Conservation (phyloP, 768 basidiomycete genomes). For the Tylopilus balloui region DNA sequence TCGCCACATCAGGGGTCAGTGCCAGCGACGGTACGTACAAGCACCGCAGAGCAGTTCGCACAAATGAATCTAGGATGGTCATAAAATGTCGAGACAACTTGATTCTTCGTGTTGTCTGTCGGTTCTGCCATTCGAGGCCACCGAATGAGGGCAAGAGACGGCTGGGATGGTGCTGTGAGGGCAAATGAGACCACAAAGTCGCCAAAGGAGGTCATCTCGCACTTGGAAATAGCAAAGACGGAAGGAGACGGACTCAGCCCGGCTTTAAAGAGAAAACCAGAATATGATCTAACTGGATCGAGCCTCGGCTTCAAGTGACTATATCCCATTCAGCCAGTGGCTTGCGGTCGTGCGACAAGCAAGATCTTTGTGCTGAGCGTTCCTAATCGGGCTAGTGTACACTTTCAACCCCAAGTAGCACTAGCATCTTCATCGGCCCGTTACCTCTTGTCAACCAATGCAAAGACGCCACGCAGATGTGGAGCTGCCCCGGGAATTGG, state of each 20-base stretch:
- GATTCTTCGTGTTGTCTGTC: slow-evolving; percentile 45
- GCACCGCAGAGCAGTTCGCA: slow-evolving; percentile 61
- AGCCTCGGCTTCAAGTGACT: not conserved
- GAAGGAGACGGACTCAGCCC: slow-evolving; percentile 8
- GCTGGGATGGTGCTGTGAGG: slow-evolving; percentile 1
- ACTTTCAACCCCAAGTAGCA: not conserved
- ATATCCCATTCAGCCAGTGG: not conserved
- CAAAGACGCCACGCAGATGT: slow-evolving; percentile 29
- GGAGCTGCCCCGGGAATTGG: slow-evolving; percentile 61
- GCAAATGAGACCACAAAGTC: slow-evolving; percentile 20
- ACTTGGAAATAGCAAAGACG: not conserved
- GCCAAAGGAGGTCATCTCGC: slow-evolving; percentile 19
- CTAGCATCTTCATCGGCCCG: not conserved
- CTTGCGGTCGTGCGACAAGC: not conserved
- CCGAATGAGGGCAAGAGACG: not conserved
- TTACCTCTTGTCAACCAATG: slow-evolving; percentile 11
- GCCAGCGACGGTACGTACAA: slow-evolving; percentile 44
- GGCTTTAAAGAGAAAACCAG: not conserved
- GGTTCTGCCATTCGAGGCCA: slow-evolving; percentile 19
- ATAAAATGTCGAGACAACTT: slow-evolving; percentile 57
- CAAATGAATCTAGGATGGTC: slow-evolving; percentile 70
- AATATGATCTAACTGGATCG: not conserved
- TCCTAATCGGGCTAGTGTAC: slow-evolving; percentile 8
- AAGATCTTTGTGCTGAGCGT: slow-evolving; percentile 2
- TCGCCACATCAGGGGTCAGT: not conserved